Evolutionary conservation across 306 rosid species (phyloP).

Genomic region (Citrullus colocynthis): DNA sequence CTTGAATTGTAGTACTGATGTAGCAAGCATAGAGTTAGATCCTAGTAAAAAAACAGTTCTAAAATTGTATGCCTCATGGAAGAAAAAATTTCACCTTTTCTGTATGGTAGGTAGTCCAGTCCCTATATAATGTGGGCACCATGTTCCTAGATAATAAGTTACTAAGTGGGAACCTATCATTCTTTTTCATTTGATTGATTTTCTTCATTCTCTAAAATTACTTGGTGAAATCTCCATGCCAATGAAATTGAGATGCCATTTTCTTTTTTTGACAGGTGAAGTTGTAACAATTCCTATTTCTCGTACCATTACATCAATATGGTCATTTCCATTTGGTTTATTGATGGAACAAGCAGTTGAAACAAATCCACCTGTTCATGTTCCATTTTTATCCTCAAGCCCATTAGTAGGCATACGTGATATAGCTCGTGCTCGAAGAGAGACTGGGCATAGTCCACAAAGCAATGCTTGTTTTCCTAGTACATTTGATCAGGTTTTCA

Average conservation of each 20-base stretch:
- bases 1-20: background rate
- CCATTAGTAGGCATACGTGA: slow-evolving; percentile 47
- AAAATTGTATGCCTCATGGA: background rate
- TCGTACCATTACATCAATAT: slow-evolving; percentile 50
- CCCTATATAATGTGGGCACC: background rate
- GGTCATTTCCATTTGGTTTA: slow-evolving; percentile 94
- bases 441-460: slow-evolving; percentile 27
- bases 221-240: background rate
- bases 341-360: slow-evolving; percentile 70
- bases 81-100: background rate
- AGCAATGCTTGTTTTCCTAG: slow-evolving; percentile 15
- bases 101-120: background rate
- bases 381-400: slow-evolving; percentile 49
- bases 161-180: background rate
- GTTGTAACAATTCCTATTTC: slow-evolving; percentile 54
- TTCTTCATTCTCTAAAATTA: background rate
- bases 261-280: slow-evolving; percentile 53
- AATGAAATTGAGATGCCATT: slow-evolving; percentile 6
- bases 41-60: background rate
- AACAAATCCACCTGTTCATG: slow-evolving; percentile 25
- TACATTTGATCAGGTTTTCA: slow-evolving; percentile 32
- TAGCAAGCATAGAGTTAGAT: background rate
- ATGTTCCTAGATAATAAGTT: background rate
- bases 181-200: background rate
- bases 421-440: slow-evolving; percentile 28